Evolutionary conservation across 2,329 filamentous ascomycete species (phyloP), one percentile per base, ranked within the genome.

Genomic region (Pseudogymnoascus sp.): DNA sequence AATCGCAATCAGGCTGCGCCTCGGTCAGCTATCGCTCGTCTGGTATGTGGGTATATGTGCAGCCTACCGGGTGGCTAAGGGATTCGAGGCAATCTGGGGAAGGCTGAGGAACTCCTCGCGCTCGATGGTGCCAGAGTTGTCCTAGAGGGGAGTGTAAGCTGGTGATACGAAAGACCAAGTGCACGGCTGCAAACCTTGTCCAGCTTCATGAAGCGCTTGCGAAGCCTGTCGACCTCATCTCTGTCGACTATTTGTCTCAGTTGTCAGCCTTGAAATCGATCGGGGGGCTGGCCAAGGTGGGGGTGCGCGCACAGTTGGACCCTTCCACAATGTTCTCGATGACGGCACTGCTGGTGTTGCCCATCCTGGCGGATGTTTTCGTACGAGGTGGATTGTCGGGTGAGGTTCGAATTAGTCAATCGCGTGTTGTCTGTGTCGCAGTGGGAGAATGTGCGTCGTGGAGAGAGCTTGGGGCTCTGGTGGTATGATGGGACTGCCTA

Each of bases 201-300:
- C 65, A 99, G 82, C 79, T 99, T 99, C 93, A 97, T 97, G 75
- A 99, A 99, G 66, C 93, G 86, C 81, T 99, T 99, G 73, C 92
- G 85, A 75, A 99, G 82, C 72, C 94, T 86, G 75, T 97, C 94
- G 65, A 99, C 92, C 77, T 99, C 94, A 73, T 99, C 94, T 76
- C 90, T 88, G 80, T 99, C 91, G 81, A 99, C 93, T 97, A 72
- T 64, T 50, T 62, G 21, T 53, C 12, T 12, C 25, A 18, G 37
- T 37, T 56, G 47, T 60, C 50, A 63, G 65, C 61, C 38, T 40
- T 16, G 25, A 60, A 28, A 42, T 50, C 47, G 44, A 42, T 11
- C 5, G 7, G 33, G 25, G 61, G 50, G 50, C 53, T 53, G 64
- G 12, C 16, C 47, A 31, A 16, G 16, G 47, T n/a, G 47, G 47